Conservation (phyloP, 2,329 filamentous ascomycete species). For the Trichoderma guizhouense region DNA sequence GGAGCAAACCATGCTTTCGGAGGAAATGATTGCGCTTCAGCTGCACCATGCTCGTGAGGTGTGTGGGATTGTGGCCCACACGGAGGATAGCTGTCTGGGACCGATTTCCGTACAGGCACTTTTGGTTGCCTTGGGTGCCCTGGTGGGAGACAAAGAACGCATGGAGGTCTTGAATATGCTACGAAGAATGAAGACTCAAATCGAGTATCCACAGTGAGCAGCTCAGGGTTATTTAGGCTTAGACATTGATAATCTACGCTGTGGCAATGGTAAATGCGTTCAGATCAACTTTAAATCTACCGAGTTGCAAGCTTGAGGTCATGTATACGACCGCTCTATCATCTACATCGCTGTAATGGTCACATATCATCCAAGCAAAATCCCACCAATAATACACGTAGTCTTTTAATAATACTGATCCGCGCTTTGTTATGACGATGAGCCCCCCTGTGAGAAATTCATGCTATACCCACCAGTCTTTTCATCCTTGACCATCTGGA, state of each 20-base stretch:
- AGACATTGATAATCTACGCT: not conserved
- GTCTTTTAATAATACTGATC: not conserved
- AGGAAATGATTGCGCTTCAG: slow-evolving; percentile 68
- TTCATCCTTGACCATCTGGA: slow-evolving; percentile 89
- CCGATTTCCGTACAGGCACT: slow-evolving; percentile 77
- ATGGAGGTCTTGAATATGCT: slow-evolving; percentile 87
- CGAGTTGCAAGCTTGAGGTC: not conserved
- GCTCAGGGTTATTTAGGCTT: slow-evolving; percentile 45
- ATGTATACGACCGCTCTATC: not conserved
- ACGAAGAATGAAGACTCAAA: slow-evolving; percentile 66
- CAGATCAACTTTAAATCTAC: not conserved
- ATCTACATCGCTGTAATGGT: not conserved
- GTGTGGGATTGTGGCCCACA: slow-evolving; percentile 84
- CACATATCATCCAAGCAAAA: no score
- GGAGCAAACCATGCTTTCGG: slow-evolving; percentile 52
- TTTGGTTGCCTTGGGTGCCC: slow-evolving; percentile 69
- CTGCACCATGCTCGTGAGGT: slow-evolving; percentile 77
- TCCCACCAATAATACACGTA: not conserved
- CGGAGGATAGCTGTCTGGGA: slow-evolving; percentile 74
- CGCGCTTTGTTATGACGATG: slow-evolving; percentile 13
- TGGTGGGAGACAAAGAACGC: slow-evolving; percentile 68
- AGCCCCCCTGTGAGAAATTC: slow-evolving; percentile 63
- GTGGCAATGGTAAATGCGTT: not conserved
- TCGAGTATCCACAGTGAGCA: slow-evolving; percentile 73
- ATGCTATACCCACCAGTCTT: slow-evolving; percentile 89